These are phyloP conservation scores for Populus simonii DNA, from an alignment of 345 rosid genomes.

Conservation along the genomic window DNA sequence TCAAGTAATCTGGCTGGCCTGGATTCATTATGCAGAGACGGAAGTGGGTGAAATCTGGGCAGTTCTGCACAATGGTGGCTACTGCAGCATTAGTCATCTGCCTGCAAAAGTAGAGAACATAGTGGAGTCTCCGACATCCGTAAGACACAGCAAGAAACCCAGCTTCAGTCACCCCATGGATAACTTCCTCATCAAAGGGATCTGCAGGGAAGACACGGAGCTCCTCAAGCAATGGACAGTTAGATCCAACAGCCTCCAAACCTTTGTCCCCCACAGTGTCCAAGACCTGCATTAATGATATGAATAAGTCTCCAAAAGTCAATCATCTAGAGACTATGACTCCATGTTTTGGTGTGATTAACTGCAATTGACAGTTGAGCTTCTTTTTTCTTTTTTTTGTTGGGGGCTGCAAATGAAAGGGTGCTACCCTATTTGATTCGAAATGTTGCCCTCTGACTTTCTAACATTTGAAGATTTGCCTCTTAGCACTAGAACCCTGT, in stretches of 20 bases:
- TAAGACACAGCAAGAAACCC: slow-evolving; percentile 62
- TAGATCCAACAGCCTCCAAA: slow-evolving; percentile 51
- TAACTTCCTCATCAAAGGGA: slow-evolving; percentile 53
- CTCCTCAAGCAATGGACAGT: slow-evolving; percentile 63
- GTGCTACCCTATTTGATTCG: no score
- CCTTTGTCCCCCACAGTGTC: slow-evolving; percentile 70
- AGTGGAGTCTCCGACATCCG: slow-evolving; percentile 58
- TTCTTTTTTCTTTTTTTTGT: no score
- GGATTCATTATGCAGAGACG: slow-evolving; percentile 78
- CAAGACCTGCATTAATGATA: slow-evolving; percentile 44
- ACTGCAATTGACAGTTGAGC: not conserved
- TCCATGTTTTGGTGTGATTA: not conserved
- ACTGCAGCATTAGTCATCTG: slow-evolving; percentile 77
- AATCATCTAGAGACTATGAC: not conserved
- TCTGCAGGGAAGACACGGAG: slow-evolving; percentile 68
- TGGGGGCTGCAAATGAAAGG: no score
- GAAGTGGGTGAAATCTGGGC: slow-evolving; percentile 70
- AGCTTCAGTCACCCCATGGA: slow-evolving; percentile 54
- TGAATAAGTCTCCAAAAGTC: not conserved
- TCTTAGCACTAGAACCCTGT: no score
- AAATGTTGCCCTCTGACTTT: no score
- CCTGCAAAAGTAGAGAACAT: slow-evolving; percentile 64
- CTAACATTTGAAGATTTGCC: no score
- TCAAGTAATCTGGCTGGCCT: slow-evolving; percentile 54
- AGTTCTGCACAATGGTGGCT: slow-evolving; percentile 54